Evolutionary conservation across 2,329 filamentous ascomycete genomes (phyloP).

Genomic region (Tolypocladium cylindrosporum): DNA sequence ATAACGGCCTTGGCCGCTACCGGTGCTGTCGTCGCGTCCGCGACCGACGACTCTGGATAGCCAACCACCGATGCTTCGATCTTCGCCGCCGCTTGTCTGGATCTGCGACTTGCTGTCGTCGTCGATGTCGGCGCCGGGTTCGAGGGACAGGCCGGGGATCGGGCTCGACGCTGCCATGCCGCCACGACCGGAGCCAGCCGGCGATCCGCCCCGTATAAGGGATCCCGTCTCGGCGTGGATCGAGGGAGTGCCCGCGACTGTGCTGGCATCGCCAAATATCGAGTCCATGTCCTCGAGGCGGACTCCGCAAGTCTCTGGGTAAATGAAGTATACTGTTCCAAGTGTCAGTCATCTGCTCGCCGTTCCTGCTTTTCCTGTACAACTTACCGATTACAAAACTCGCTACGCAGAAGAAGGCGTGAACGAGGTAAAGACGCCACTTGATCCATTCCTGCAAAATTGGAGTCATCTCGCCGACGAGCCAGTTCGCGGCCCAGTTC

Average conservation of each 20-base stretch:
- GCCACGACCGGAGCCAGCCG: conserved; percentile 59
- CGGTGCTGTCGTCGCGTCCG: conserved; percentile 25
- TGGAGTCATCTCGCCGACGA: conserved; percentile 91
- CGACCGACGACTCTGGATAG: conserved; percentile 29
- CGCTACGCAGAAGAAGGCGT: conserved; percentile 91
- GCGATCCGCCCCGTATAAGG: conserved; percentile 65
- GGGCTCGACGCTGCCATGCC: conserved; percentile 51
- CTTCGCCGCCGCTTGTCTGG: conserved; percentile 20
- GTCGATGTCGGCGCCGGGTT: conserved; percentile 55
- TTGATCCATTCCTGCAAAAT: conserved; percentile 84
- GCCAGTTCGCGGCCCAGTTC: conserved; percentile 98
- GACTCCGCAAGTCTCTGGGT: conserved; percentile 92
- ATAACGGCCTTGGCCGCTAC: conserved; percentile 31
- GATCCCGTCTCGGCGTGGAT: conserved; percentile 69
- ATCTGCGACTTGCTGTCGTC: conserved; percentile 33
- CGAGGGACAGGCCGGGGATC: conserved; percentile 74
- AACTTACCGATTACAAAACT: conserved; percentile 90
- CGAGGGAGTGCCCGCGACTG: conserved; percentile 66
- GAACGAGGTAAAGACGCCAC: conserved; percentile 89
- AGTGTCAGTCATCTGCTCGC: conserved; percentile 10
- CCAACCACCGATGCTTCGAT: conserved; percentile 42
- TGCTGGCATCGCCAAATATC: conserved; percentile 87
- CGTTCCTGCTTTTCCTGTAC: not conserved
- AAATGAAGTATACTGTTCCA: conserved; percentile 80
- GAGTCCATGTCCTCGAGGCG: conserved; percentile 94